Evolutionary conservation across 148 eudicot genomes (phyloP).

Genomic region (Pharnaceum exiguum): DNA sequence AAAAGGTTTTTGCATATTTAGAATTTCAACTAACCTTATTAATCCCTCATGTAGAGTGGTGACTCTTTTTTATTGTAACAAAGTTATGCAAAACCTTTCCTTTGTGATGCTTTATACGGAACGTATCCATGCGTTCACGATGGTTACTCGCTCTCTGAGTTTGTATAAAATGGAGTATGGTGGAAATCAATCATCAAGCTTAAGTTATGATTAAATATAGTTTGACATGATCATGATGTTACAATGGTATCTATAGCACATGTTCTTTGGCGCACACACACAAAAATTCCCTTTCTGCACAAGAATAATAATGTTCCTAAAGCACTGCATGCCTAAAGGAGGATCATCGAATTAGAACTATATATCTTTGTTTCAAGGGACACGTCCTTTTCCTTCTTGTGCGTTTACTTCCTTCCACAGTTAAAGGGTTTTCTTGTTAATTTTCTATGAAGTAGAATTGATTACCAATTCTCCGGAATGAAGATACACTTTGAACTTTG

Average conservation of each 20-base stretch:
- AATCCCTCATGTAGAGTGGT: not conserved
- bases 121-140: slow-evolving; percentile 7
- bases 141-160: not conserved
- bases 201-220: not conserved
- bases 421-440: slow-evolving; percentile 8
- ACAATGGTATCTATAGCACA: slow-evolving; percentile 3
- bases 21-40: slow-evolving; percentile 19
- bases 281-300: not conserved
- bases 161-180: not conserved
- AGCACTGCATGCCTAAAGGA: slow-evolving; percentile 8
- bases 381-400: not conserved
- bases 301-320: slow-evolving; percentile 8
- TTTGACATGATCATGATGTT: slow-evolving; percentile 2
- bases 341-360: not conserved
- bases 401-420: slow-evolving; percentile 7
- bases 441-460: not conserved
- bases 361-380: not conserved
- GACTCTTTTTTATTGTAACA: not conserved
- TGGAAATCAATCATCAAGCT: not conserved
- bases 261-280: slow-evolving; percentile 1
- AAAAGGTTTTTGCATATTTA: slow-evolving; percentile 16
- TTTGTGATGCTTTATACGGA: slow-evolving; percentile 4
- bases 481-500: slow-evolving; percentile 1
- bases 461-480: not conserved
- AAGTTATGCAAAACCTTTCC: slow-evolving; percentile 12